Conservation (phyloP, 768 basidiomycete genomes). For the Boletus speciosus region DNA sequence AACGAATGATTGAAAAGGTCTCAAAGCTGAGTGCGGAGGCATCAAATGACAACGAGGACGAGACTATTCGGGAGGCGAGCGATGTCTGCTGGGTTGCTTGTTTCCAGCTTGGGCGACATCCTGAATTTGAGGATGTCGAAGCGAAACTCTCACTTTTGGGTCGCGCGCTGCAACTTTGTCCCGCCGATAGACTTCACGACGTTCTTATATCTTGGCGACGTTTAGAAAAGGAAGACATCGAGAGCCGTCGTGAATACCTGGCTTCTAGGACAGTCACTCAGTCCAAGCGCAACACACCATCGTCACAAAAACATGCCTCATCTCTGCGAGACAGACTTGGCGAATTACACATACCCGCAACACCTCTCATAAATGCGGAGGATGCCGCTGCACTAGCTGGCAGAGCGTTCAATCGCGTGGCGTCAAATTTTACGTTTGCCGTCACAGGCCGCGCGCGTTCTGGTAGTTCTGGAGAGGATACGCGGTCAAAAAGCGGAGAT, state of each 20-base stretch:
- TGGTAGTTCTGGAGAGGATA: slow-evolving; percentile 16
- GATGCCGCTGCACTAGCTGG: slow-evolving; percentile 80
- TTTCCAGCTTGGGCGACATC: slow-evolving; percentile 81
- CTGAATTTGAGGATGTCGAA: slow-evolving; percentile 65
- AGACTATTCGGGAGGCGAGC: slow-evolving; percentile 52
- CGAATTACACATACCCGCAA: slow-evolving; percentile 64
- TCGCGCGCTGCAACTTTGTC: slow-evolving; percentile 82
- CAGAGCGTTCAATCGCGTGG: slow-evolving; percentile 72
- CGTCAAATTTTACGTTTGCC: slow-evolving; percentile 72
- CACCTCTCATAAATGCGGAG: slow-evolving; percentile 65
- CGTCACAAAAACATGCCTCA: slow-evolving; percentile 38
- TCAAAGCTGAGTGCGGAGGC: slow-evolving; percentile 42
- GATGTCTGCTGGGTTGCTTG: slow-evolving; percentile 91
- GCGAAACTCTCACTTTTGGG: slow-evolving; percentile 73
- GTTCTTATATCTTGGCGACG: slow-evolving; percentile 77
- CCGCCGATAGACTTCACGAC: slow-evolving; percentile 72
- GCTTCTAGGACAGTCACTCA: slow-evolving; percentile 20
- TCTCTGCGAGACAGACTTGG: slow-evolving; percentile 63
- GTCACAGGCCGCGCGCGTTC: slow-evolving; percentile 41
- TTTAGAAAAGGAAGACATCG: slow-evolving; percentile 64
- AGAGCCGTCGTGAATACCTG: slow-evolving; percentile 44
- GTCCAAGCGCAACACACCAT: slow-evolving; percentile 12
- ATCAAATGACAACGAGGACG: slow-evolving; percentile 33
- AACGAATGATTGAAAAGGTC: slow-evolving; percentile 67
- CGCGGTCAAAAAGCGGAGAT: slow-evolving; percentile 36